A percentile compares a stretch with the other conserved stretches of the same genome.
These are phyloP conservation scores for Ceratobasidium sp. DNA, from an alignment of 1,284 basidiomycete genomes.

Conservation along the genomic window DNA sequence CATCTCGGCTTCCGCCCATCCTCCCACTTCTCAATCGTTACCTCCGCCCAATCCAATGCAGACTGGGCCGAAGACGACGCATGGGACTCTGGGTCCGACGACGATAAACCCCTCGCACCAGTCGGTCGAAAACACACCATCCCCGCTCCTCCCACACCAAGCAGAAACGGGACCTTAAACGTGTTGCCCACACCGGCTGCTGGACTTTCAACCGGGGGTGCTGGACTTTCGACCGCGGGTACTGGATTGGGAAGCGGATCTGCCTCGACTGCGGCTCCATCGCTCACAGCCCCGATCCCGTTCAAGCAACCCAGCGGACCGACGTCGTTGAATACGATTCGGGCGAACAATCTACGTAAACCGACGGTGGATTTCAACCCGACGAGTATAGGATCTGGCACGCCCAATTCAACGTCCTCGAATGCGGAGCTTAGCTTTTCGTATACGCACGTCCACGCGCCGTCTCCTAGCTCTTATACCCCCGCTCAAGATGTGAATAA, in stretches of 20 bases:
- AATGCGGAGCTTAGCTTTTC: conserved; percentile 75
- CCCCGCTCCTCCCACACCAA: conserved; percentile 55
- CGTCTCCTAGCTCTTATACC: conserved; percentile 78
- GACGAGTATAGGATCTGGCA: conserved; percentile 22
- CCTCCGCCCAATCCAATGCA: conserved; percentile 50
- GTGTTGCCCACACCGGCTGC: conserved; percentile 48
- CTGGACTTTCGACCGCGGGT: too few relatives aligned
- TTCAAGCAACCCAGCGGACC: conserved; percentile 47
- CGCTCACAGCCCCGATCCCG: conserved; percentile 56
- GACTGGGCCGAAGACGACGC: conserved; percentile 86
- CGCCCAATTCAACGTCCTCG: conserved; percentile 40
- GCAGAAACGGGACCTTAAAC: conserved; percentile 50
- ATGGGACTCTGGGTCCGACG: conserved; percentile 88
- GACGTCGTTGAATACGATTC: conserved; percentile 24
- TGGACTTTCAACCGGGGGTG: conserved; percentile 44
- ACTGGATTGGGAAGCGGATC: neutral
- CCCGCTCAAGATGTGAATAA: conserved; percentile 47
- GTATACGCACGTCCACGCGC: conserved; percentile 79
- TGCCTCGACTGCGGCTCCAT: conserved; percentile 22
- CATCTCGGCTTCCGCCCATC: conserved; percentile 71
- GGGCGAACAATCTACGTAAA: conserved; percentile 1
- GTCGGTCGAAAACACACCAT: conserved; percentile 58
- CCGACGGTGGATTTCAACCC: neutral
- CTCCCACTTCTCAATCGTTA: conserved; percentile 55
- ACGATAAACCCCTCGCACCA: conserved; percentile 56